Evolutionary conservation across 2,329 filamentous ascomycete species (phyloP).

Genomic region (Dothidotthia symphoricarpi): DNA sequence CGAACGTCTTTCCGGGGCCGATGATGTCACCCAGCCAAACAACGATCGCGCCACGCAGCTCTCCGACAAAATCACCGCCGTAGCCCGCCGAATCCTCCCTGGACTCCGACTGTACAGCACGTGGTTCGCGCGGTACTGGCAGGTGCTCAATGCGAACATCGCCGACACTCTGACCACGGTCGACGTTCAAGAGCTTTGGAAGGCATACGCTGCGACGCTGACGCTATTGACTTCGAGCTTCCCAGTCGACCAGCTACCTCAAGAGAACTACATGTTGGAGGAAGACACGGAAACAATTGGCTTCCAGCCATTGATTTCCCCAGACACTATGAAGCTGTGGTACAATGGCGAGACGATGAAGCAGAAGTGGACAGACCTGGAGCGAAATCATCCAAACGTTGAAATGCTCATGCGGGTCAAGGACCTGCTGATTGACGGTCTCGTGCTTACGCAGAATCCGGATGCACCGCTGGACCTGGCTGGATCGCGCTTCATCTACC

Average conservation of each 20-base stretch:
- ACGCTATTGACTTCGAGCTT: slow-evolving; percentile 61
- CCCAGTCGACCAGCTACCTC: slow-evolving; percentile 55
- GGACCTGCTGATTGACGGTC: slow-evolving; percentile 61
- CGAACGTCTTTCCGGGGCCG: slow-evolving; percentile 51
- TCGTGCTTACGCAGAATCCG: slow-evolving; percentile 55
- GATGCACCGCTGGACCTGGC: slow-evolving; percentile 52
- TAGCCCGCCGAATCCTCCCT: slow-evolving; percentile 62
- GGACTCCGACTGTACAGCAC: slow-evolving; percentile 66
- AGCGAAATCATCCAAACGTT: slow-evolving; percentile 57
- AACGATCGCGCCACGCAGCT: slow-evolving; percentile 35
- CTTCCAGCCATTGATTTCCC: slow-evolving; percentile 59
- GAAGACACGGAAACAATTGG: slow-evolving; percentile 67
- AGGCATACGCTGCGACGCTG: slow-evolving; percentile 61
- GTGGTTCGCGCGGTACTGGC: slow-evolving; percentile 61
- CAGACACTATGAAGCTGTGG: slow-evolving; percentile 54
- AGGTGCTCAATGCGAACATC: slow-evolving; percentile 54
- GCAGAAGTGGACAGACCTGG: slow-evolving; percentile 54
- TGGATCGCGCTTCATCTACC: slow-evolving; percentile 53
- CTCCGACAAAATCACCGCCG: slow-evolving; percentile 55
- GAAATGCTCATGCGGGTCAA: slow-evolving; percentile 67
- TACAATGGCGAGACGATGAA: slow-evolving; percentile 51
- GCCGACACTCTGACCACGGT: slow-evolving; percentile 56
- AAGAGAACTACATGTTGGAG: slow-evolving; percentile 62
- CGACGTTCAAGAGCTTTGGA: slow-evolving; percentile 63
- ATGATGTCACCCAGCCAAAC: slow-evolving; percentile 48